Evolutionary conservation across 805 yeast genomes (phyloP).

Genomic region (Yamadazyma ubonensis): DNA sequence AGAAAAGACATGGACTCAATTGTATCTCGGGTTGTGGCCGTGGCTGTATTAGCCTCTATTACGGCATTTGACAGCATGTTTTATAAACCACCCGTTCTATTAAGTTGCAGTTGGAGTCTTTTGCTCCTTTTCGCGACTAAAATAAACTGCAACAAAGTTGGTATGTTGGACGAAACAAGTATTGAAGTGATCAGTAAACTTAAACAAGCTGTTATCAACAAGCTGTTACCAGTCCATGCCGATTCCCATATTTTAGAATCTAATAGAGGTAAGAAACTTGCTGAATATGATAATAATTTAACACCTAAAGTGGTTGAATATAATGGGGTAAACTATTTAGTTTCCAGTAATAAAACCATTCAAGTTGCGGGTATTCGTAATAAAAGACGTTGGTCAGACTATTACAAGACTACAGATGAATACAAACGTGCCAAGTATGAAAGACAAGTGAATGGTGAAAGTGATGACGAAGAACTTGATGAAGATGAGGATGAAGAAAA

Average conservation of each 20-base stretch:
- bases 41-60: slow-evolving; percentile 13
- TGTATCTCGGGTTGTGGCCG: slow-evolving; percentile 10
- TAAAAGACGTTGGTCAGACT: slow-evolving; percentile 38
- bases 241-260: slow-evolving; percentile 13
- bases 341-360: slow-evolving; percentile 35
- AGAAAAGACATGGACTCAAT: slow-evolving; percentile 21
- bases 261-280: slow-evolving; percentile 36
- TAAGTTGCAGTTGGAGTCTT: too few species aligned
- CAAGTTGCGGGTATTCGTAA: slow-evolving; percentile 26
- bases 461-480: slow-evolving; percentile 15
- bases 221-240: slow-evolving; percentile 13
- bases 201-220: slow-evolving; percentile 30
- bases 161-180: slow-evolving; percentile 29
- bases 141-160: background rate
- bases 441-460: slow-evolving; percentile 17
- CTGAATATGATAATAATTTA: slow-evolving; percentile 19
- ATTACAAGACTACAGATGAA: slow-evolving; percentile 16
- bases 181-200: slow-evolving; percentile 38
- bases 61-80: slow-evolving; percentile 8
- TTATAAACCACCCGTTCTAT: too few species aligned
- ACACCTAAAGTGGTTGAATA: slow-evolving; percentile 39
- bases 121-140: slow-evolving; percentile 2
- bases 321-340: slow-evolving; percentile 34
- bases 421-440: slow-evolving; percentile 12
- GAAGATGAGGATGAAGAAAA: slow-evolving; percentile 16